These are phyloP conservation scores for Fraxinus sp. DNA, from an alignment of 305 asterid genomes.

Conservation along the genomic window DNA sequence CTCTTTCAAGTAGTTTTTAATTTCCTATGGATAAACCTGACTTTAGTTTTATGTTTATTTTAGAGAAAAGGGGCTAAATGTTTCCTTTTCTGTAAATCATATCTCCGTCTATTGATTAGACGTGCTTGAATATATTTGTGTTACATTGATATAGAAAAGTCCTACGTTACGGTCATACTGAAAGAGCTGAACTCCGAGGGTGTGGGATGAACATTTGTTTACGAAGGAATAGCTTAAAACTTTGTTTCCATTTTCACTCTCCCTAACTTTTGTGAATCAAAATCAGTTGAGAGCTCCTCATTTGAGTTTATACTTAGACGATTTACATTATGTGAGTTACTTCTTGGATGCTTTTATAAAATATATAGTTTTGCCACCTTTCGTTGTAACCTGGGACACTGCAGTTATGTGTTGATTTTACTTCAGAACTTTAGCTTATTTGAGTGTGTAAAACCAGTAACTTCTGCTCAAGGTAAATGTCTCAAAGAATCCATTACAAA, in stretches of 20 bases:
- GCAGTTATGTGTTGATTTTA: not conserved
- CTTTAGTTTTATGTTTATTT: not conserved
- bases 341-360: not conserved
- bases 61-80: not conserved
- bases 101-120: not conserved
- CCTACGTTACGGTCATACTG: not conserved
- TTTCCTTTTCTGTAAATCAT: not conserved
- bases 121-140: not conserved
- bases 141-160: not conserved
- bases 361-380: not conserved
- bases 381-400: not conserved
- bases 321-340: constrained; percentile 5
- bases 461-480: not conserved
- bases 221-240: not conserved
- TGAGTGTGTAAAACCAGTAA: not conserved
- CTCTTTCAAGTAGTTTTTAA: not conserved
- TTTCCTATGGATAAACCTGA: not conserved
- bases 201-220: not conserved
- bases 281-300: not conserved
- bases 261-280: not conserved
- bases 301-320: not conserved
- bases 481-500: not conserved
- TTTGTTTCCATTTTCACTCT: not conserved
- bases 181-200: not conserved
- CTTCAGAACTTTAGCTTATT: not conserved